Conservation (phyloP, 495 filamentous ascomycete species). For the Aspergillus cavernicola region DNA sequence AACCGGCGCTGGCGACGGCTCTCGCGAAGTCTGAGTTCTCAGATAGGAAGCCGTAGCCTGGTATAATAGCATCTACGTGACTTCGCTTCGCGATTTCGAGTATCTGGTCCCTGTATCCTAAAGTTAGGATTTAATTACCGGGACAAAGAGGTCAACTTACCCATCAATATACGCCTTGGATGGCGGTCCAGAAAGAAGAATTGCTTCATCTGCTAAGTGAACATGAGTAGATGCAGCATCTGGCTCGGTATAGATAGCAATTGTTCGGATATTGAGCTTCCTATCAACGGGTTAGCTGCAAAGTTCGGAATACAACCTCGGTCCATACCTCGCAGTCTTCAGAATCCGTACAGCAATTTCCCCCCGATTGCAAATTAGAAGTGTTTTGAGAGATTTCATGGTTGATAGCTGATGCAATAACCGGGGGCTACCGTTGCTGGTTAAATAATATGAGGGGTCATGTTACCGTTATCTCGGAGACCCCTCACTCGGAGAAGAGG, state of each 20-base stretch:
- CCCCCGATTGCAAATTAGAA: conserved; percentile 52
- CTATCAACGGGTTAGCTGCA: conserved; percentile 11
- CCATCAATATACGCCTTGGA: conserved; percentile 46
- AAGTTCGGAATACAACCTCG: neutral
- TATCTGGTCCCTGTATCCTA: conserved; percentile 35
- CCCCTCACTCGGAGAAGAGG: neutral
- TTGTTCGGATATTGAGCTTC: conserved; percentile 40
- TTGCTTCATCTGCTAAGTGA: conserved; percentile 45
- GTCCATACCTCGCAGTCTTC: conserved; percentile 16
- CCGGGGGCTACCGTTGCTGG: neutral
- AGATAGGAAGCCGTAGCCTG: conserved; percentile 56
- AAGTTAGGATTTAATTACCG: neutral
- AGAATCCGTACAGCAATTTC: conserved; percentile 46
- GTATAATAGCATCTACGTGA: conserved; percentile 47
- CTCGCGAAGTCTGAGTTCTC: conserved; percentile 58
- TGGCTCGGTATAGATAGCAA: conserved; percentile 53
- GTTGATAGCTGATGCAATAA: neutral
- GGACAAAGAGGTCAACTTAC: conserved; percentile 16
- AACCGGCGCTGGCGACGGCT: conserved; percentile 41
- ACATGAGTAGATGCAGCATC: conserved; percentile 56
- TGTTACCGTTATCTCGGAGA: neutral
- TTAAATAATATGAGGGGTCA: neutral
- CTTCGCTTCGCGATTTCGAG: conserved; percentile 44
- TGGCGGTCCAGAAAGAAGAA: conserved; percentile 44
- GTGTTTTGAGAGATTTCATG: conserved; percentile 37